Conservation (phyloP, 345 rosid species). For the Lumnitzera littorea region DNA sequence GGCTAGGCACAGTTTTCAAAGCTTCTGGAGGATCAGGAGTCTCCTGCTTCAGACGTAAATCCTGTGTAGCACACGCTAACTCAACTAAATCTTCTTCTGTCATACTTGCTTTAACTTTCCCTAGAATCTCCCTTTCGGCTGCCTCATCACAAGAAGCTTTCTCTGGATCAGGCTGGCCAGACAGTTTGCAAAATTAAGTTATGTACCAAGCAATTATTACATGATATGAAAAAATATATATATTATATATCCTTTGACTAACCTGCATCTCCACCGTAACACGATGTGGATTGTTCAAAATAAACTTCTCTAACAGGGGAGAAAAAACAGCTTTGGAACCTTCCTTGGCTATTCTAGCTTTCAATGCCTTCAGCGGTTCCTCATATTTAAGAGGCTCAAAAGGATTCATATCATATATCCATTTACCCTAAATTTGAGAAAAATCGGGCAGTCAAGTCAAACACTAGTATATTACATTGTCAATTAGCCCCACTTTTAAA, state of each 20-base stretch:
- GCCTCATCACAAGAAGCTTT: conserved; percentile 81
- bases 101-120: conserved; percentile 69
- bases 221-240: too few relatives aligned
- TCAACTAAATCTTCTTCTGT: conserved; percentile 92
- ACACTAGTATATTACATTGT: not conserved
- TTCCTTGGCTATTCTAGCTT: conserved; percentile 75
- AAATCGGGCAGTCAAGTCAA: conserved; percentile 10
- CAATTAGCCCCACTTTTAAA: not conserved
- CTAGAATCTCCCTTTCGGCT: conserved; percentile 63
- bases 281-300: conserved; percentile 74
- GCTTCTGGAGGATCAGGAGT: conserved; percentile 98
- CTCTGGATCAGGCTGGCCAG: conserved; percentile 73
- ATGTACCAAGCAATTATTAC: too few relatives aligned
- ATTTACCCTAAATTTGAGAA: conserved; percentile 56
- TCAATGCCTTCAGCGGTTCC: conserved; percentile 68
- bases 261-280: conserved; percentile 98
- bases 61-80: conserved; percentile 79
- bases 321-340: conserved; percentile 95
- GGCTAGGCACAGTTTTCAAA: conserved; percentile 73
- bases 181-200: too few relatives aligned
- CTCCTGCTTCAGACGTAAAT: conserved; percentile 80
- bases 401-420: conserved; percentile 99
- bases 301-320: conserved; percentile 77
- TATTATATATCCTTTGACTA: conserved; percentile 4
- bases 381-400: conserved; percentile 90